A percentile compares a stretch with the other conserved stretches of the same genome.
Conservation (phyloP, 1,139 yeast genomes). For the Yamadazyma triangularis region DNA sequence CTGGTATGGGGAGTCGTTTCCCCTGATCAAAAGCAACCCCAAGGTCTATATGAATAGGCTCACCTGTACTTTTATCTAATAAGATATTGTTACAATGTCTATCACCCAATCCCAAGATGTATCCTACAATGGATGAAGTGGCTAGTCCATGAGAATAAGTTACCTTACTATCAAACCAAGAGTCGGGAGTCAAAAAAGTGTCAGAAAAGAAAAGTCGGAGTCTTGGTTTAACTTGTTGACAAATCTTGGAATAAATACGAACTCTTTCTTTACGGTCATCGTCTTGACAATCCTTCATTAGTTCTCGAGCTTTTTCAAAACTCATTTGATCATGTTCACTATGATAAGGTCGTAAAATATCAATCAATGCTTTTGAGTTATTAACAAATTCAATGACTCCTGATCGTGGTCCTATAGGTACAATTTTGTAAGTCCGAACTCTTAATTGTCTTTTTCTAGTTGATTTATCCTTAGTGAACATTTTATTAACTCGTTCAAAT, state of each 20-base stretch:
- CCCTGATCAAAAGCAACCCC: constrained; percentile 98
- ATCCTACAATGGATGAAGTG: constrained; percentile 79
- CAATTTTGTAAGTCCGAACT: constrained; percentile 81
- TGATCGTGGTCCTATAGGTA: constrained; percentile 82
- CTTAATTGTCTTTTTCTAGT: constrained; percentile 54
- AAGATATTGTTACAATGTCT: constrained; percentile 89
- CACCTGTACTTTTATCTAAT: constrained; percentile 75
- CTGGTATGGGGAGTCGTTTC: constrained; percentile 77
- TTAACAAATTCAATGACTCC: constrained; percentile 92
- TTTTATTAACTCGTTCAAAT: constrained; percentile 77
- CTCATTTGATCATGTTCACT: constrained; percentile 37
- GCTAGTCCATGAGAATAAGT: constrained; percentile 79
- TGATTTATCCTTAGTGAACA: constrained; percentile 53
- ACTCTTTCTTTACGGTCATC: constrained; percentile 44
- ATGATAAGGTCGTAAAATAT: constrained; percentile 60
- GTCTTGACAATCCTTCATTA: constrained; percentile 58
- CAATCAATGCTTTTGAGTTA: constrained; percentile 67
- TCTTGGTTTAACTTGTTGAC: constrained; percentile 57
- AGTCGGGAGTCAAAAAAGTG: constrained; percentile 59
- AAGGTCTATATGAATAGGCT: constrained; percentile 91
- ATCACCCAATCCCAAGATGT: constrained; percentile 89
- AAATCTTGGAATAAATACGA: constrained; percentile 47
- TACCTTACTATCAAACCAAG: constrained; percentile 68
- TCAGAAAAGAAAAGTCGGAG: constrained; percentile 68
- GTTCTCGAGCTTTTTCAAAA: constrained; percentile 55